Evolutionary conservation across 192 early-diverging fungal species (phyloP).

Genomic region (Gamsiella multidivaricata): DNA sequence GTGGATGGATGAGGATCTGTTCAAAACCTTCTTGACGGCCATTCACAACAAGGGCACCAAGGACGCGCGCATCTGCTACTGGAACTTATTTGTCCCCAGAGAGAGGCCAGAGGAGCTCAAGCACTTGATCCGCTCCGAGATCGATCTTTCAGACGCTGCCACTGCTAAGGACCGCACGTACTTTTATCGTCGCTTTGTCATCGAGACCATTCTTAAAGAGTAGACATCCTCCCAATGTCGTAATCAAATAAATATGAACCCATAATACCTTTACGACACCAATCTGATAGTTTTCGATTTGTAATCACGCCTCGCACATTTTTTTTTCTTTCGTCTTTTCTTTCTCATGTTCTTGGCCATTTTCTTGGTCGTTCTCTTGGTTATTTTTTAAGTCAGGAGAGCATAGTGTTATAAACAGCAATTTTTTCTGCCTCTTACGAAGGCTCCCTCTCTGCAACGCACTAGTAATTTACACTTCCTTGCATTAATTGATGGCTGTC

Average conservation of each 20-base stretch:
- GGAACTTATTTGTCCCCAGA: constrained; percentile 52
- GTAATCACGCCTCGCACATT: no score
- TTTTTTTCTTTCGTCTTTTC: no score
- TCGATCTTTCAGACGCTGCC: constrained; percentile 38
- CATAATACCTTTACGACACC: no score
- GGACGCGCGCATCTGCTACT: constrained; percentile 49
- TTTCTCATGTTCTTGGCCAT: not conserved
- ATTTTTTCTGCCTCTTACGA: not conserved
- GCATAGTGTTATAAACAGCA: no score
- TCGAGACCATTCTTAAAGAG: constrained; percentile 44
- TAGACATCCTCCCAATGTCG: no score
- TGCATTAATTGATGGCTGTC: no score
- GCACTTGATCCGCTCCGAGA: constrained; percentile 39
- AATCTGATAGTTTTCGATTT: no score
- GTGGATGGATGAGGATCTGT: constrained; percentile 53
- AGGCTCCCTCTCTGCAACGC: no score
- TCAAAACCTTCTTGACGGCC: constrained; percentile 44
- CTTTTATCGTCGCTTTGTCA: constrained; percentile 54
- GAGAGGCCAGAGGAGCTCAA: constrained; percentile 47
- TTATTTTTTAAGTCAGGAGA: no score
- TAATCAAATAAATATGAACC: no score
- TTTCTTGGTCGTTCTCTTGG: not conserved
- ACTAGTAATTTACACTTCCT: no score
- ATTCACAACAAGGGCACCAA: constrained; percentile 50
- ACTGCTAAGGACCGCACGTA: constrained; percentile 52